Base-by-base conservation (phyloP, 2,329 filamentous ascomycete genomes). In the Colletotrichum echinochloae region DNA sequence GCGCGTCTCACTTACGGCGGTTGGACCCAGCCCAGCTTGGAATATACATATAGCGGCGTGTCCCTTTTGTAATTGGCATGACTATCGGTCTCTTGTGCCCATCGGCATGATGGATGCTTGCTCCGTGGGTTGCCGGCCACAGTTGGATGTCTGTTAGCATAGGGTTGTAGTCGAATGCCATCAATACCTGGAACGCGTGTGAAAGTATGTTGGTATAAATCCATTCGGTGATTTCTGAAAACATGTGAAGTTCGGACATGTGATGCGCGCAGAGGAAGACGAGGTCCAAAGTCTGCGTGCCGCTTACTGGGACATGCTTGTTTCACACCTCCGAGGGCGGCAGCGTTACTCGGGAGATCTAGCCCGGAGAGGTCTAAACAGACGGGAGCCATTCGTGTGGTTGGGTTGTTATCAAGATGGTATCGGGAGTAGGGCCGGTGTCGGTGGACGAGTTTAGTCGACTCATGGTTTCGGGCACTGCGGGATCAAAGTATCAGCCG, bases 401-500 rank as follows among this genome's bases (percentile, higher is more conserved):
- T 7, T 39, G n/a, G 12, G 12, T 39, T 23, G 1, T 37, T 14
- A 9, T 18, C 12, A 2, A 33, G 14, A 35, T 18, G 9, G 5
- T 1, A 8, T 37, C 12, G n/a, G 33, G 52, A 33, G 16, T 14
- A 14, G 4, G 9, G 26, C 44, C 52, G n/a, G 14, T 26, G 12
- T 9, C n/a, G n/a, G 35, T 56, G 33, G n/a, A 16, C 16, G 12
- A n/a, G 35, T 16, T 3, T 26, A 12, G 44, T 60, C 59, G 33
- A 14, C 9, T 8, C 11, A 33, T 48, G 16, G 59, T 60, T 60
- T 60, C 59, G 59, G 41, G n/a, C 28, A 28, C 44, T 60, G 59
- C 44, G 30, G 23, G 26, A 18, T 35, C 8, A 28, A 60, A 60
- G 44, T 60, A 49, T 60, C 44, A 60, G 44, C 12, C 18, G 7